Percentiles rank a stretch among this genome's conserved stretches.
phyloP scores from a whole-genome alignment of 441 rosid genomes.

The Populus hybrid region DNA sequence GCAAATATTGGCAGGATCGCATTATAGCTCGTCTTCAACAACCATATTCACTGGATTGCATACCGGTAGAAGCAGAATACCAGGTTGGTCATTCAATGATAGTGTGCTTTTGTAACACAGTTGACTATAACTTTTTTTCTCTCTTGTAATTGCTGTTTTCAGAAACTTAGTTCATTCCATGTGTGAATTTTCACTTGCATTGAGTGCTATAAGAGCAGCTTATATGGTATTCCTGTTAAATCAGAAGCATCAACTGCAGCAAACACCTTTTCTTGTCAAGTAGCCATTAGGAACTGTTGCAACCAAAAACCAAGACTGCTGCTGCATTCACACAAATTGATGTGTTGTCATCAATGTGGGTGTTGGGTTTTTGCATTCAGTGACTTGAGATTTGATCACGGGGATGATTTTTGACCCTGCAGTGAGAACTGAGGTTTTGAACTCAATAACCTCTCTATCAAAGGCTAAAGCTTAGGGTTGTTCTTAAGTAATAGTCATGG shows the following conservation, averaged over 20 bases:
- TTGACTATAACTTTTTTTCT: not conserved
- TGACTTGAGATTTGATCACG: not conserved
- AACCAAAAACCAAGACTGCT: not conserved
- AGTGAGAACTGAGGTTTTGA: not conserved
- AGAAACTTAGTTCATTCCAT: not conserved
- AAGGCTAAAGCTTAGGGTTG: not conserved
- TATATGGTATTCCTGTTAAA: not conserved
- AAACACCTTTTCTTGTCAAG: not conserved
- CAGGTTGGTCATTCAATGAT: conserved; percentile 47
- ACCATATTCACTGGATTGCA: conserved; percentile 95
- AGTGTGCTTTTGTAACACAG: conserved; percentile 1
- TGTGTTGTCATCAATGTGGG: not conserved
- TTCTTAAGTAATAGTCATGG: not conserved
- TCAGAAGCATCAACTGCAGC: not conserved
- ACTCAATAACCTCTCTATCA: not conserved
- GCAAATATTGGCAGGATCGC: conserved; percentile 62
- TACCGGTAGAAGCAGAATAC: conserved; percentile 98
- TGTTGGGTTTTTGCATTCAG: not conserved
- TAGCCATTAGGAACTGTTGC: not conserved
- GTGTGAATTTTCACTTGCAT: conserved; percentile 5
- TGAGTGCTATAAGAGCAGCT: not conserved
- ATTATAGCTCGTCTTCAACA: conserved; percentile 97
- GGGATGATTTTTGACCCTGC: not conserved
- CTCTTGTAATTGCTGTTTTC: not conserved
- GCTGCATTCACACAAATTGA: not conserved